A percentile compares a stretch with the other conserved stretches of the same genome.
Conservation (phyloP, 352 stramenopile genomes). For the Globisporangium abappressorium region DNA sequence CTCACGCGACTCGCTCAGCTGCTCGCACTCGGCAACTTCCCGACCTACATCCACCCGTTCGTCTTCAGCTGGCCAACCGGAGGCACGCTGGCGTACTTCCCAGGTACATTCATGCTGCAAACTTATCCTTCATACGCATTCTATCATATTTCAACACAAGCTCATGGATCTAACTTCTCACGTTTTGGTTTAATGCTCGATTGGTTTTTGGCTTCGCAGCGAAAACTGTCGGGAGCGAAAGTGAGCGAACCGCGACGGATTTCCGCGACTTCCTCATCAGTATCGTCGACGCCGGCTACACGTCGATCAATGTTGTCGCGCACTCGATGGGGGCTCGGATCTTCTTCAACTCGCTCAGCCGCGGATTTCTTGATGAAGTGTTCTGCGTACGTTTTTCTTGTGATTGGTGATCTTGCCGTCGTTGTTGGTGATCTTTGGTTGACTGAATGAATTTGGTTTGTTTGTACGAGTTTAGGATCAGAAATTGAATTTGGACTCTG, state of each 20-base stretch:
- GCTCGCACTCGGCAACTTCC: conserved; percentile 62
- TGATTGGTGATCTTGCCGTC: not conserved
- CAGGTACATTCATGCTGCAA: conserved; percentile 20
- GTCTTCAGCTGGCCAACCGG: conserved; percentile 76
- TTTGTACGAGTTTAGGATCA: not conserved
- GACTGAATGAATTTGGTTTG: not conserved
- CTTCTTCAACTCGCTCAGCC: conserved; percentile 27
- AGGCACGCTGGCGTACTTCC: conserved; percentile 55
- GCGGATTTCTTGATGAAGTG: conserved; percentile 23
- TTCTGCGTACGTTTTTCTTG: conserved; percentile 20
- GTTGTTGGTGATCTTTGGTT: not conserved
- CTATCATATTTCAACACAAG: not conserved
- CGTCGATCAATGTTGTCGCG: conserved; percentile 31
- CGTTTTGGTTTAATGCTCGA: not conserved
- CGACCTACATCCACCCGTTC: conserved; percentile 61
- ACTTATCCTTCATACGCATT: not conserved
- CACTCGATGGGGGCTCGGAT: conserved; percentile 42
- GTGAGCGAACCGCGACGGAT: conserved; percentile 24
- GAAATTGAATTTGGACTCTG: not conserved
- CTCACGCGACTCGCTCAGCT: conserved; percentile 61
- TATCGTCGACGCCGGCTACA: conserved; percentile 34
- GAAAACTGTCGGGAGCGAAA: conserved; percentile 27
- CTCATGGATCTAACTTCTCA: not conserved
- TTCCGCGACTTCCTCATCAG: conserved; percentile 30
- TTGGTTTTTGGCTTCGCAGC: conserved; percentile 12